Base-by-base conservation (phyloP, 768 basidiomycete genomes). In the Tricholomella constricta region DNA sequence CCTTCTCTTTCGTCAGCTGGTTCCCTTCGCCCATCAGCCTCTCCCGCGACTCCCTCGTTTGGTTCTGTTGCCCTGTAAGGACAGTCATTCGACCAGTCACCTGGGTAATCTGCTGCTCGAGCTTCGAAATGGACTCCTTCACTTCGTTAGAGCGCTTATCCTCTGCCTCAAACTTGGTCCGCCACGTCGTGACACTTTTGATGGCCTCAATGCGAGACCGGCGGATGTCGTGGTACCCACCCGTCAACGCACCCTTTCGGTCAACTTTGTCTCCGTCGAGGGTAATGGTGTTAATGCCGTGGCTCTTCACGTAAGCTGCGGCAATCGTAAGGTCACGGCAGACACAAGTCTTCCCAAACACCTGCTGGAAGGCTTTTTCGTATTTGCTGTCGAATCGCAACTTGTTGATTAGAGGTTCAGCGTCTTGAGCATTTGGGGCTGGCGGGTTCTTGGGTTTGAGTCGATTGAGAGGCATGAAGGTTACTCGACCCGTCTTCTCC, bases 241-340 rank as follows among this genome's bases (percentile, higher is more conserved):
- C 97, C 0, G 95, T 98, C 43, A 99, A 72, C 2, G 95, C 86
- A 56, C 97, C 97, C 67, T 96, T 98, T 46, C 94, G 83, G 67
- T 99, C 97, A 48, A 96, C 94, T 65, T 93, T 94, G 77, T 99
- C 97, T 44, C 97, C 97, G 60, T 96, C 95, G 34, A 97, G 82
- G 1, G 97, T 99, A 69, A 98, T 98, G 19, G 94, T 94, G 71
- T 96, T 98, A 66, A 98, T 88, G 1, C 87, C 87, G 65, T 98
- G 94, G 61, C 87, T 90, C 69, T 96, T 89, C 45, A 95, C 93
- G 68, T 97, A 98, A 8, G 91, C 90, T 6, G 94, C 91, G 20
- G 94, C 95, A 57, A 94, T 88, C 8, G 88, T 87, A 51, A 99
- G 81, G 67, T 97, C 93, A 40, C 89, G 83, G 67, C 96, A 98